Percentiles rank a stretch among this genome's conserved stretches.
Conservation (phyloP, 768 basidiomycete genomes). For the Daedalea quercina region DNA sequence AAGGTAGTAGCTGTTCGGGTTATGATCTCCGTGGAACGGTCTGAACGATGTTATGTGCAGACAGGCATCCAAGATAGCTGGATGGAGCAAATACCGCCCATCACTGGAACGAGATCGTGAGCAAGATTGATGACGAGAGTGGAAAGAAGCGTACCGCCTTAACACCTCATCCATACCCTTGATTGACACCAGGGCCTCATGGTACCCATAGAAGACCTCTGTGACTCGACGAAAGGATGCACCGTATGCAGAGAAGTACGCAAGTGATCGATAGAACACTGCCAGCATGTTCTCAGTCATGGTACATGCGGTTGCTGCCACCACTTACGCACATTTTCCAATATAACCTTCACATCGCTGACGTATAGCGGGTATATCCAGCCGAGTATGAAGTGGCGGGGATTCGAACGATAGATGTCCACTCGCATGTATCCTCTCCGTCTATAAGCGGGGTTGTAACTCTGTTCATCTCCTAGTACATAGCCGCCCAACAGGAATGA, state of each 20-base stretch:
- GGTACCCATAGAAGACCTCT: not conserved
- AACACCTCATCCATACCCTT: constrained; percentile 1
- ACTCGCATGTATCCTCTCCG: not conserved
- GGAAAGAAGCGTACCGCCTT: not conserved
- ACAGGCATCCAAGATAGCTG: constrained; percentile 32
- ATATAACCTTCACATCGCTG: not conserved
- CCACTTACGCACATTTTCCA: not conserved
- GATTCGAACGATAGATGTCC: not conserved
- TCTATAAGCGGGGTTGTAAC: not conserved
- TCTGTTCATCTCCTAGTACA: not conserved
- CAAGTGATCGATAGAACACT: not conserved
- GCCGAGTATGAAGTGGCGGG: not conserved
- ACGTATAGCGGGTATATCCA: not conserved
- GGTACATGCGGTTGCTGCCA: not conserved
- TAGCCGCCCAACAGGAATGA: not conserved
- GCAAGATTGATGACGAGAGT: not conserved
- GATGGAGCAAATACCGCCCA: constrained; percentile 6
- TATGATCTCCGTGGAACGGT: constrained; percentile 22
- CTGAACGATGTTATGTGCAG: constrained; percentile 27
- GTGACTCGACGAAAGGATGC: not conserved
- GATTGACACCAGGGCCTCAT: constrained; percentile 2
- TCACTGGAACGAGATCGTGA: not conserved
- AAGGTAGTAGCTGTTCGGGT: constrained; percentile 25
- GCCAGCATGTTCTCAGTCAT: not conserved
- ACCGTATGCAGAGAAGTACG: not conserved